Base-by-base conservation (phyloP, 441 rosid species). In the Aleurites moluccanus region DNA sequence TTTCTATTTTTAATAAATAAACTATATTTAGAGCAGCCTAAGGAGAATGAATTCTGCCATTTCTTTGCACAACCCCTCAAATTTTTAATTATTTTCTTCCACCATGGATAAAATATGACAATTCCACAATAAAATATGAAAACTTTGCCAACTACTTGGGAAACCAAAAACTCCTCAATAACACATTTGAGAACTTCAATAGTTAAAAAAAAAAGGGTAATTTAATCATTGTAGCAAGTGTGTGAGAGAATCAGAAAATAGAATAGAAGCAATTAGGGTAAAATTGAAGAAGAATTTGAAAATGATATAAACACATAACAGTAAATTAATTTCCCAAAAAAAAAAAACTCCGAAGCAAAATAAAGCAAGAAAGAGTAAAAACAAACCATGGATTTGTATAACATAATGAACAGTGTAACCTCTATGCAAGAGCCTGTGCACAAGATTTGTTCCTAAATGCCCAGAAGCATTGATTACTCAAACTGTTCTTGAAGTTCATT, bases 401-500 rank as follows among this genome's bases (percentile, higher is more conserved):
- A 87, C 86, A 40, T 89, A 89, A 73, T 89, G 93, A 49, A 89
- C 91, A 52, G 81, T 80, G 80, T 86, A 87, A 57, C 91, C 91
- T 67, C 85, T 80, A 1, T 56, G 77, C 73, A 87, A 78, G 70
- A 89, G 85, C 21, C 80, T 80, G 20, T 79, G 73, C 13, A 87
- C 87, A 18, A 89, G 81, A 77, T 80, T 16, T 42, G 81, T 85
- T 71, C 93, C 93, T 15, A 89, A 84, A 60, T 38, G 67, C 73
- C 89, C 84, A 4, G 91, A 87, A 67, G 93, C 89, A 47, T 87
- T 89, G 91, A 87, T 87, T 62, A 89, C 93, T 69, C 93, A 89
- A 14, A 87, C 89, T 2, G 83, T 72, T 62, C 72, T 76, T 2
- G 82, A 62, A 35, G 49, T 9, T 67, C 78, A 70, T 70, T 4